Conservation (phyloP, 441 rosid genomes). For the Pelargonium fulgidum region DNA sequence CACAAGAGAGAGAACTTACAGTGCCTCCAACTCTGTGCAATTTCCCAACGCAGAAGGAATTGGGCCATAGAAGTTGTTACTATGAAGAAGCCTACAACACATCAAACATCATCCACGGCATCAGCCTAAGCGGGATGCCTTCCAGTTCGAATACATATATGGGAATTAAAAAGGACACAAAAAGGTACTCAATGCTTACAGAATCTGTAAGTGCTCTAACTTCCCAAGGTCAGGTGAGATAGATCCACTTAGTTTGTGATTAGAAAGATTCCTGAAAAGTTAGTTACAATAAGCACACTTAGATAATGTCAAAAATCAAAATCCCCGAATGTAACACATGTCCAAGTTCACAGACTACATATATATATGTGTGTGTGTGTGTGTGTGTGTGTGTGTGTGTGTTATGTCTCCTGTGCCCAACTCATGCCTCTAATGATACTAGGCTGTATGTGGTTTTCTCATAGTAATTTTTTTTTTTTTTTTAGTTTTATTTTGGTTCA, state of each 20-base stretch:
- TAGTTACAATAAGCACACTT: neutral
- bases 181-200: slow-evolving; percentile 35
- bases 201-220: slow-evolving; percentile 24
- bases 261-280: slow-evolving; percentile 22
- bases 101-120: neutral
- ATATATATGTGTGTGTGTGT: too few relatives aligned
- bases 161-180: slow-evolving; percentile 3
- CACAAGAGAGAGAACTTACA: slow-evolving; percentile 7
- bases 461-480: too few relatives aligned
- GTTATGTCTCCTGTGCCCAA: too few relatives aligned
- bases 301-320: neutral
- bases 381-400: too few relatives aligned
- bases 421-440: too few relatives aligned
- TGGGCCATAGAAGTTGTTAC: slow-evolving; percentile 12
- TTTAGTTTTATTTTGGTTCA: too few relatives aligned
- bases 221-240: slow-evolving; percentile 28
- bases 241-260: slow-evolving; percentile 24
- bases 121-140: neutral
- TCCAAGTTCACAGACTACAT: neutral
- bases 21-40: slow-evolving; percentile 11
- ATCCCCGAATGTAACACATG: neutral
- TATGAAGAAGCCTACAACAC: slow-evolving; percentile 10
- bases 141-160: neutral
- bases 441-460: too few relatives aligned
- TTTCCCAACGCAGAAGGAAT: slow-evolving; percentile 12